Evolutionary conservation across 2,329 filamentous ascomycete genomes (phyloP).

Genomic region (Phyllosticta citribraziliensis): DNA sequence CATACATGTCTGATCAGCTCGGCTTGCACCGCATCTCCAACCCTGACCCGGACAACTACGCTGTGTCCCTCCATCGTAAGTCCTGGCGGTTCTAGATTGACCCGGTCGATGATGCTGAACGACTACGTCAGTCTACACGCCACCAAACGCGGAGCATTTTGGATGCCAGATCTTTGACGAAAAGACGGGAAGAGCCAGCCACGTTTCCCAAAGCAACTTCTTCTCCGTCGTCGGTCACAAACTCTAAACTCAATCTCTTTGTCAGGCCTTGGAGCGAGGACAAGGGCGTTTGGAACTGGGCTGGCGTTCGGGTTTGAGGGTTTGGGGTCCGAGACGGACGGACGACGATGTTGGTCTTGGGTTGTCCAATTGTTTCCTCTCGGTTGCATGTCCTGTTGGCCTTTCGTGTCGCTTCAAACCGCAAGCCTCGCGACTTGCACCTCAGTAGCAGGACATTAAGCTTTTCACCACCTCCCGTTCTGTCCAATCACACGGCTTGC

Average conservation of each 20-base stretch:
- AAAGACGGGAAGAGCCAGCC: constrained; percentile 61
- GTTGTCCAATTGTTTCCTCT: neutral
- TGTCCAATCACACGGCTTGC: neutral
- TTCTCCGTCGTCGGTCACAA: constrained; percentile 49
- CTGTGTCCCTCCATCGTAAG: constrained; percentile 71
- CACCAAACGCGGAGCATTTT: constrained; percentile 74
- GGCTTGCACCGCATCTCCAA: constrained; percentile 80
- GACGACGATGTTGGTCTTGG: neutral
- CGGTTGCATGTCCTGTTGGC: neutral
- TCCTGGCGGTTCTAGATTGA: constrained; percentile 10
- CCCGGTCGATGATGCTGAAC: constrained; percentile 4
- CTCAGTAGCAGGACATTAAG: neutral
- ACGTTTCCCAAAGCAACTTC: constrained; percentile 61
- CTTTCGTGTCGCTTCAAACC: neutral
- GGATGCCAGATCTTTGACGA: constrained; percentile 78
- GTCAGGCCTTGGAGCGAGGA: neutral
- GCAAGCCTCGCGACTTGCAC: neutral
- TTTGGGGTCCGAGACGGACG: neutral
- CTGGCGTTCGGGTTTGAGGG: neutral
- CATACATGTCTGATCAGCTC: constrained; percentile 84
- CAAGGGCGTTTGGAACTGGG: neutral
- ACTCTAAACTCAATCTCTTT: constrained; percentile 11
- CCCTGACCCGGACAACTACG: constrained; percentile 58
- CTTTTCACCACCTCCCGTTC: neutral
- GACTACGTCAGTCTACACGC: constrained; percentile 57